A percentile compares a stretch with the other conserved stretches of the same genome.
These are phyloP conservation scores for Paramecium tetraurelia DNA, from an alignment of 73 alveolate genomes.

Conservation along the genomic window DNA sequence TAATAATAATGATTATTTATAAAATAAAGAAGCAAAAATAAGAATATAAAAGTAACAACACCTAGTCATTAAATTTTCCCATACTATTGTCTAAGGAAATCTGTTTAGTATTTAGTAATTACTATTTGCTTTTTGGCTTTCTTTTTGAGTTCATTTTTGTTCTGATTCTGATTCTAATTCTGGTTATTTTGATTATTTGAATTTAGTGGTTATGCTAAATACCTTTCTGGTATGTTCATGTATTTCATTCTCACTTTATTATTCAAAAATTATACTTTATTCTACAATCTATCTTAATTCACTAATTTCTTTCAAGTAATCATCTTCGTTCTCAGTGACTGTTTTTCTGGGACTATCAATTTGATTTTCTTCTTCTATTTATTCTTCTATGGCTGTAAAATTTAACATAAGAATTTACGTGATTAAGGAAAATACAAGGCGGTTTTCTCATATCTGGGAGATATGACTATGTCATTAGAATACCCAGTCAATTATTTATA, in stretches of 20 bases:
- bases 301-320: neutral
- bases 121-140: neutral
- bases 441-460: neutral
- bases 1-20: neutral
- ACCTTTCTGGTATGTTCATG: neutral
- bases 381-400: neutral
- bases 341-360: neutral
- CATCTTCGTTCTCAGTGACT: neutral
- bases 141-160: neutral
- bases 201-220: neutral
- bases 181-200: neutral
- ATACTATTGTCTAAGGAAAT: neutral
- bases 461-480: neutral
- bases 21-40: neutral
- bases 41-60: neutral
- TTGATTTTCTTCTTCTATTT: neutral
- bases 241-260: constrained; percentile 22
- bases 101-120: neutral
- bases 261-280: neutral
- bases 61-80: neutral
- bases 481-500: neutral
- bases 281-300: constrained; percentile 18
- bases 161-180: neutral
- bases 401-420: neutral
- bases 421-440: neutral